These are phyloP conservation scores for Saccharomycopsis synnaedendra DNA, from an alignment of 805 yeast species.

Conservation along the genomic window DNA sequence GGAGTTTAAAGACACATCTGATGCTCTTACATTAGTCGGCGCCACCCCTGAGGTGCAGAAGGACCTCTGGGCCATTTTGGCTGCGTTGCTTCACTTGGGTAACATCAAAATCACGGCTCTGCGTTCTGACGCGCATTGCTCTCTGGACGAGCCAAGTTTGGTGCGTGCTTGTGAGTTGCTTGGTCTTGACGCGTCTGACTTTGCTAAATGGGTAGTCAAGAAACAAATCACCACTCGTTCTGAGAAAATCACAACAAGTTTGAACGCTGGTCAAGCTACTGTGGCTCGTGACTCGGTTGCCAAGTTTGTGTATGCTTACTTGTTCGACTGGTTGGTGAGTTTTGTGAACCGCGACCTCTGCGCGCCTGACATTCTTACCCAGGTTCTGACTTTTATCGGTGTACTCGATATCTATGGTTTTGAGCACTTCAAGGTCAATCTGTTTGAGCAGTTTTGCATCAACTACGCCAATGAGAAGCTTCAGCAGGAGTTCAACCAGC, in stretches of 20 bases:
- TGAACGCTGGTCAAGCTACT: constrained; percentile 71
- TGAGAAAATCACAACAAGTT: constrained; percentile 79
- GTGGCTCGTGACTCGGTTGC: constrained; percentile 97
- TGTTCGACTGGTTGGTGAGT: constrained; percentile 91
- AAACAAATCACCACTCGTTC: constrained; percentile 88
- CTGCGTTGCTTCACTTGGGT: constrained; percentile 88
- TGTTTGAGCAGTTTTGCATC: constrained; percentile 95
- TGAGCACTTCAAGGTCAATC: constrained; percentile 88
- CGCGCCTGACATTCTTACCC: constrained; percentile 51
- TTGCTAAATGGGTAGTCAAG: constrained; percentile 87
- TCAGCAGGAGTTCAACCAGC: constrained; percentile 96
- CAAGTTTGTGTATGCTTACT: constrained; percentile 81
- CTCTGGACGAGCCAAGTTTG: constrained; percentile 79
- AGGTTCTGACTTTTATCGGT: constrained; percentile 73
- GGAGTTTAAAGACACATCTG: constrained; percentile 67
- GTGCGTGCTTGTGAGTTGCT: constrained; percentile 74
- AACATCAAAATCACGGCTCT: constrained; percentile 81
- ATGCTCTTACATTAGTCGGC: constrained; percentile 74
- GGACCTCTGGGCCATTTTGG: constrained; percentile 65
- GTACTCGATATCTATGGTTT: constrained; percentile 96
- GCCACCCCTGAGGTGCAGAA: constrained; percentile 46
- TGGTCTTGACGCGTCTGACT: constrained; percentile 61
- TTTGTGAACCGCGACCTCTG: constrained; percentile 76
- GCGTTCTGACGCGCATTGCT: constrained; percentile 68
- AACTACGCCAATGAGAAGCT: constrained; percentile 94